Evolutionary conservation across 176 grass and related monocot genomes (phyloP), one percentile per base, ranked within the genome.

Genomic region (Guadua angustifolia): DNA sequence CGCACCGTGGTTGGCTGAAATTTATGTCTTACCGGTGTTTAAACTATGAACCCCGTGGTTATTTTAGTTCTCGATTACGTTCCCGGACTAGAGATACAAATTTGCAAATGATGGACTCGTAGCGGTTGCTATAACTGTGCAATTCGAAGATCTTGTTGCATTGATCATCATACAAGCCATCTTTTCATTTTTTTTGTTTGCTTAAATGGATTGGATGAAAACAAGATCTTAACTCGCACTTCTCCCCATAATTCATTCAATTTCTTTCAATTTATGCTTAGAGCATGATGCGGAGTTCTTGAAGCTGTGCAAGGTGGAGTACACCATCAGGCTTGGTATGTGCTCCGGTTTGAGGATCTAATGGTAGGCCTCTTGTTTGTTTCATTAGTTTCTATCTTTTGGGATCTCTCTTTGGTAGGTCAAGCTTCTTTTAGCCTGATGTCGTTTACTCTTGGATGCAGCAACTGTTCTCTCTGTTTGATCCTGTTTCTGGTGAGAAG

Each of bases 241-340:
- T 80, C 33, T 17, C 12, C 18, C 61, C 64, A 5, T 80, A 40
- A 46, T 24, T 83, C 56, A 13, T 33, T 66, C 19, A 15, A 18
- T 55, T 56, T 19, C 33, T 8, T 80, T 15, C 6, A 49, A 49
- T 79, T 74, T 61, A 15, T 39, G 0, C 11, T 52, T 63, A 97
- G 94, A 89, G 86, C 83, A 83, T 56, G 86, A 89, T 40, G 29
- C 8, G 8, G 86, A 91, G 78, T 96, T 96, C 76, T n/a, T 84
- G 47, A 96, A 89, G 88, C 81, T 96, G 18, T 93, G 91, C 86
- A 93, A 93, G 88, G 93, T 89, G 29, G 94, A 96, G 66, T 93
- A 91, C 88, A 87, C 91, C 11, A 86, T 97, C 59, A 89, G 81
- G 94, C 94, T 75, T 97, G 91, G 89, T 91, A 97, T 80, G 86